A percentile compares a stretch with the other conserved stretches of the same genome.
phyloP scores from a whole-genome alignment of 352 stramenopile species.

The Phytophthora europaea region DNA sequence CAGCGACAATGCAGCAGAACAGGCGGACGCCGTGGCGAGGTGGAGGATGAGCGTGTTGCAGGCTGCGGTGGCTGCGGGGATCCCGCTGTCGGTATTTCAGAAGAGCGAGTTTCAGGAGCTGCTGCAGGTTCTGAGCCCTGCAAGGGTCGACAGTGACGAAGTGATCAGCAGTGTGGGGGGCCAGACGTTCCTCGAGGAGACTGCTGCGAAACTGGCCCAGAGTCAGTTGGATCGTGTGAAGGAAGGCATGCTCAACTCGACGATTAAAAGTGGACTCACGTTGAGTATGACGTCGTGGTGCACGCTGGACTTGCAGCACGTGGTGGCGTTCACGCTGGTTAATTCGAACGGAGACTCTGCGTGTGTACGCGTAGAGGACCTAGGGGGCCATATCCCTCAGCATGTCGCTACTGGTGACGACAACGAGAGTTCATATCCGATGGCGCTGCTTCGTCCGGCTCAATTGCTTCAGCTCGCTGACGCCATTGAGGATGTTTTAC shows the following conservation, averaged over 20 bases:
- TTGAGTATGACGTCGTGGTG: constrained; percentile 80
- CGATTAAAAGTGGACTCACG: constrained; percentile 82
- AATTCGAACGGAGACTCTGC: constrained; percentile 85
- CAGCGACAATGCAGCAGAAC: constrained; percentile 12
- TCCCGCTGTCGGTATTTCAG: constrained; percentile 53
- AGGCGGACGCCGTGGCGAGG: constrained; percentile 12
- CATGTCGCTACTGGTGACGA: constrained; percentile 30
- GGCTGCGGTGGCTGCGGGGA: constrained; percentile 42
- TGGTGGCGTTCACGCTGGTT: constrained; percentile 81
- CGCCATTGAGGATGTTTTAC: constrained; percentile 69
- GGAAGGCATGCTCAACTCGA: constrained; percentile 86
- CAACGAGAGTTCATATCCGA: constrained; percentile 19
- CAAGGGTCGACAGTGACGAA: constrained; percentile 5
- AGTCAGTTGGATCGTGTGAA: constrained; percentile 83
- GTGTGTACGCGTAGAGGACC: constrained; percentile 71
- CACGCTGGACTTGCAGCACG: constrained; percentile 68
- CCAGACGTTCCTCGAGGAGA: constrained; percentile 50
- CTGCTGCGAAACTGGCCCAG: constrained; percentile 42
- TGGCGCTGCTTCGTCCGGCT: constrained; percentile 16
- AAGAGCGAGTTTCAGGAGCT: constrained; percentile 57
- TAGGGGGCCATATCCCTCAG: constrained; percentile 39
- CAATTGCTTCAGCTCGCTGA: constrained; percentile 36
- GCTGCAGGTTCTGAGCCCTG: constrained; percentile 39
- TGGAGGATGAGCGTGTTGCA: constrained; percentile 46
- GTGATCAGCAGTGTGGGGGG: constrained; percentile 38